Base-by-base conservation (phyloP, 2,329 filamentous ascomycete genomes). In the Nakataea oryzae region DNA sequence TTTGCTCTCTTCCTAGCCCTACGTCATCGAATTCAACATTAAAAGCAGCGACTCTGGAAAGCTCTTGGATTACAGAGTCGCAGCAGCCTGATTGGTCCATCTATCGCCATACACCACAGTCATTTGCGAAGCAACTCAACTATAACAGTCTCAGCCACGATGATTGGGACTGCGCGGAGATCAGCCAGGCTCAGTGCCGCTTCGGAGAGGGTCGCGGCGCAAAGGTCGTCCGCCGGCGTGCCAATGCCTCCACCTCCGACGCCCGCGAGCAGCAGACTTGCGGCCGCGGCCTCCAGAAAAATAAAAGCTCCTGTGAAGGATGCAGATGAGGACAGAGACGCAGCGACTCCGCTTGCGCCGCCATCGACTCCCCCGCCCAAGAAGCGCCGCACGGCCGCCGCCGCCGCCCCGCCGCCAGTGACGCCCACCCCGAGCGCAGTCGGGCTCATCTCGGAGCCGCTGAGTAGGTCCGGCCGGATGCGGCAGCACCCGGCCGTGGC, bases 351-450 rank as follows among this genome's bases (percentile, higher is more conserved):
- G 17, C 58, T 67, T 24, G 65, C 67, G 26, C 67, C 68, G 29
- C 69, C 73, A 11, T 64, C 69, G 54, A 70, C 71, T n/a, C 41
- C 41, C 17, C 41, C 41, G 54, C 69, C 64, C 60, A 74, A 68
- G 64, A 69, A 70, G 58, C 70, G 69, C 60, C 66, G 62, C 64
- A 64, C 73, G 62, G 67, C 66, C 12, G 67, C 69, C 66, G 9
- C 70, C n/a, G 41, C 7, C 17, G 41, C 41, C 21, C 21, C 54
- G 30, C 74, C 74, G 17, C 78, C 79, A 24, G 68, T 72, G 28
- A 82, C 81, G 5, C 79, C 80, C 0, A 81, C 79, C 1, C 77
- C 79, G n/a, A 75, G 73, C 64, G 75, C 74, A 56, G 75, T 74
- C 14, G 72, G 71, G 30, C 72, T 79, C 59, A 76, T 79, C 12